A percentile compares a stretch with the other conserved stretches of the same genome.
These are phyloP conservation scores for Epichloe glyceriae DNA, from an alignment of 2,329 filamentous ascomycete species.

Conservation along the genomic window DNA sequence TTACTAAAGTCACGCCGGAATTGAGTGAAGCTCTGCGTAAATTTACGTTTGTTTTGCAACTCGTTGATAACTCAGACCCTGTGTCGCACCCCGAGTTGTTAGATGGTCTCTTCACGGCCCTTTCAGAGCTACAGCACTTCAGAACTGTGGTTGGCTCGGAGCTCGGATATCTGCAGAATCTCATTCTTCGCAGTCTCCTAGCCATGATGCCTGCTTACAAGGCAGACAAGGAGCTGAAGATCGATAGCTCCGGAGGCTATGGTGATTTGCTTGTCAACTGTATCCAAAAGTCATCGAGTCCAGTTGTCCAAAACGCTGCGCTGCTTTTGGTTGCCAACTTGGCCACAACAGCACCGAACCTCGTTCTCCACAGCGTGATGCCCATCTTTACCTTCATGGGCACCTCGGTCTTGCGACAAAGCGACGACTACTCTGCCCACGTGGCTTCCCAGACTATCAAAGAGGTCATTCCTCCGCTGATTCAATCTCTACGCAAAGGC, in stretches of 20 bases:
- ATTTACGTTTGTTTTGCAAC: conserved; percentile 75
- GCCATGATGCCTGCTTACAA: conserved; percentile 73
- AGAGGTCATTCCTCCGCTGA: conserved; percentile 82
- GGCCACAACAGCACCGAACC: conserved; percentile 75
- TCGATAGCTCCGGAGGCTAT: conserved; percentile 69
- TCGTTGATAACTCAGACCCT: conserved; percentile 71
- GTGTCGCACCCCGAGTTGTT: conserved; percentile 65
- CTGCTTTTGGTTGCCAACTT: conserved; percentile 78
- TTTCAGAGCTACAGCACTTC: conserved; percentile 80
- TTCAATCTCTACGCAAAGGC: conserved; percentile 70
- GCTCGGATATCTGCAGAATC: conserved; percentile 76
- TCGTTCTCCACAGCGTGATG: conserved; percentile 95
- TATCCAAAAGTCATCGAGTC: conserved; percentile 80
- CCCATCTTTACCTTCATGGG: conserved; percentile 99
- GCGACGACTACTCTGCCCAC: conserved; percentile 92
- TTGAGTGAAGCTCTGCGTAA: conserved; percentile 57
- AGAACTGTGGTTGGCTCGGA: conserved; percentile 72
- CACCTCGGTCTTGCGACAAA: conserved; percentile 76
- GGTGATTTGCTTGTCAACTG: conserved; percentile 89
- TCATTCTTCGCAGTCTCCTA: conserved; percentile 70
- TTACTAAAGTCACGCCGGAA: conserved; percentile 50
- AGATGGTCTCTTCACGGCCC: conserved; percentile 64
- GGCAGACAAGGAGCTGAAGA: conserved; percentile 42
- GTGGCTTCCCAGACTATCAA: conserved; percentile 93
- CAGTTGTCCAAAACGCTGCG: conserved; percentile 86